phyloP scores from a whole-genome alignment of 2,329 filamentous ascomycete genomes.

The Sporothrix pallida region DNA sequence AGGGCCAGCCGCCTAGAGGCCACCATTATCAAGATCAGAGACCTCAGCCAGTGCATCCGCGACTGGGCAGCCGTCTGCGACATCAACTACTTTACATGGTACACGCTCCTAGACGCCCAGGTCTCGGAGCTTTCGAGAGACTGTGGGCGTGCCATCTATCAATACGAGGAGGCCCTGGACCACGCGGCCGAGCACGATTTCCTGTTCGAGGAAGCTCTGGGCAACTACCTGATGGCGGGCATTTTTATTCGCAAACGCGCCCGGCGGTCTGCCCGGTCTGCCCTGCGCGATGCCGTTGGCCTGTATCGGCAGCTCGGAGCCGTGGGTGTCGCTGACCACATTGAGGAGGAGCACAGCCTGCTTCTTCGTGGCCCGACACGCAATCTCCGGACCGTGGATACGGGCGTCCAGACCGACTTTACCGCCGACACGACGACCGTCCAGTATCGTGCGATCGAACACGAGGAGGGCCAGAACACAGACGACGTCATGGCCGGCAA shows the following conservation, averaged over 20 bases:
- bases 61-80: constrained; percentile 68
- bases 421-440: constrained; percentile 61
- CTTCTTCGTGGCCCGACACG: constrained; percentile 67
- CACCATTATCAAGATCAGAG: constrained; percentile 59
- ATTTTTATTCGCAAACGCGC: constrained; percentile 70
- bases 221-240: constrained; percentile 75
- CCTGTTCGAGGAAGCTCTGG: constrained; percentile 72
- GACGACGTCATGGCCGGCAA: constrained; percentile 48
- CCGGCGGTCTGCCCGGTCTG: constrained; percentile 70
- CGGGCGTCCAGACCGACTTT: constrained; percentile 71
- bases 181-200: constrained; percentile 72
- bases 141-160: constrained; percentile 62
- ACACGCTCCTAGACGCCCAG: constrained; percentile 70
- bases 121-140: constrained; percentile 66
- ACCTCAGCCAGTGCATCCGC: constrained; percentile 65
- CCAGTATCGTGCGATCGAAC: constrained; percentile 54
- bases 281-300: constrained; percentile 69
- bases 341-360: constrained; percentile 71
- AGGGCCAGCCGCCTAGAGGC: constrained; percentile 45
- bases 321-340: constrained; percentile 68
- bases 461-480: constrained; percentile 54
- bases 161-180: constrained; percentile 74
- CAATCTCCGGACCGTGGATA: constrained; percentile 65
- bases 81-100: constrained; percentile 75
- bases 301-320: constrained; percentile 74